A percentile compares a stretch with the other conserved stretches of the same genome.
phyloP scores from a whole-genome alignment of 257 asterid genomes.

The Solanum medicagineum region DNA sequence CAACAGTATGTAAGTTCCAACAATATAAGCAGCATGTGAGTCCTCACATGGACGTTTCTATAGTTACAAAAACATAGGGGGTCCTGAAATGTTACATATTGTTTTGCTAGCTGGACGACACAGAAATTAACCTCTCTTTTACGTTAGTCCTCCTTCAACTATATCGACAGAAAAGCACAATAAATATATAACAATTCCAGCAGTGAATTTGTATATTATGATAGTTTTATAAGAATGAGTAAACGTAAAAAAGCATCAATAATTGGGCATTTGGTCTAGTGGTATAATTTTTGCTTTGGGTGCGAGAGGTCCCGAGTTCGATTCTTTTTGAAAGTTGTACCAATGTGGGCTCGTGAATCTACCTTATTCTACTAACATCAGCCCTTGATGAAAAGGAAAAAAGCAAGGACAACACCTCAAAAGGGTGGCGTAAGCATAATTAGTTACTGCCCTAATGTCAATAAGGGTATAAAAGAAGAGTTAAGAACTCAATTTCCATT shows the following conservation, averaged over 20 bases:
- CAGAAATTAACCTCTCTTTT: not conserved
- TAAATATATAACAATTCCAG: not conserved
- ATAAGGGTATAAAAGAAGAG: not conserved
- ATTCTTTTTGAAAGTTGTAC: slow-evolving; percentile 13
- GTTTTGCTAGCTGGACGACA: not conserved
- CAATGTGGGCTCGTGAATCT: too few relatives aligned
- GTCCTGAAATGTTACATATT: not conserved
- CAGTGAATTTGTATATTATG: not conserved
- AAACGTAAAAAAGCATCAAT: too few relatives aligned
- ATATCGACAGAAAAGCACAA: not conserved
- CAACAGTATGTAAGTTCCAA: not conserved
- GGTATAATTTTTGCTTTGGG: slow-evolving; percentile 85
- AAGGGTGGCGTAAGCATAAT: too few relatives aligned
- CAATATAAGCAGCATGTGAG: not conserved
- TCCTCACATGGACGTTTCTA: not conserved
- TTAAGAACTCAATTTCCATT: too few relatives aligned
- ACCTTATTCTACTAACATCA: too few relatives aligned
- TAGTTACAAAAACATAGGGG: not conserved
- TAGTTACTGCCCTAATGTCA: too few relatives aligned
- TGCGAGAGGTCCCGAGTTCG: slow-evolving; percentile 73
- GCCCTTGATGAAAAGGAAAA: too few relatives aligned
- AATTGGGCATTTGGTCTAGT: slow-evolving; percentile 17
- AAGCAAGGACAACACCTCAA: too few relatives aligned
- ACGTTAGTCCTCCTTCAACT: not conserved
- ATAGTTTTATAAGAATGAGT: not conserved